These are phyloP conservation scores for Leptographium radiaticola DNA, from an alignment of 2,329 filamentous ascomycete genomes.

Conservation along the genomic window DNA sequence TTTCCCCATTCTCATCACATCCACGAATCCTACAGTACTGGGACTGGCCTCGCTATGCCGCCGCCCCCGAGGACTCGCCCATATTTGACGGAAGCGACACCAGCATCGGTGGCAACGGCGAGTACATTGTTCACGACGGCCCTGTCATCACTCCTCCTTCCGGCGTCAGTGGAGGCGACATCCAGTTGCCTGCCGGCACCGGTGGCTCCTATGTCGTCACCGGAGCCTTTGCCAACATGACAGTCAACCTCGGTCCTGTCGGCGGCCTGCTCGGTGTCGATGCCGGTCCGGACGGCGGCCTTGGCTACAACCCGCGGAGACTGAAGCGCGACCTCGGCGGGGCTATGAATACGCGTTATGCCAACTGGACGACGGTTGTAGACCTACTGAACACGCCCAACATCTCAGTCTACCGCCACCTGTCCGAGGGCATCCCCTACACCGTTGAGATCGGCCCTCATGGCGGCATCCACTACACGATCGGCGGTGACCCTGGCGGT, in stretches of 20 bases:
- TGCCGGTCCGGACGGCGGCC: slow-evolving; percentile 14
- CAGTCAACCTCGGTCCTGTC: slow-evolving; percentile 21
- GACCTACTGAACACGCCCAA: slow-evolving; percentile 19
- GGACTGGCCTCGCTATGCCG: slow-evolving; percentile 34
- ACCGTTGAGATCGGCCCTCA: slow-evolving; percentile 18
- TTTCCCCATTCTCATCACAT: too few relatives aligned
- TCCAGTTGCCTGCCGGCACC: slow-evolving; percentile 22
- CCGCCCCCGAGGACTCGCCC: slow-evolving; percentile 29
- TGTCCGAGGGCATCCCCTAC: slow-evolving; percentile 21
- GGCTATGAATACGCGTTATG: slow-evolving; percentile 18
- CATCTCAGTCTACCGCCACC: slow-evolving; percentile 20
- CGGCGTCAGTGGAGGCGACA: slow-evolving; percentile 14
- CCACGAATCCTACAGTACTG: too few relatives aligned
- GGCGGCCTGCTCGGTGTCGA: slow-evolving; percentile 10
- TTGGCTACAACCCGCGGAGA: slow-evolving; percentile 23
- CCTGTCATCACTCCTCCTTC: slow-evolving; percentile 17
- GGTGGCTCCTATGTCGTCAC: slow-evolving; percentile 38
- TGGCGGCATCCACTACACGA: slow-evolving; percentile 18
- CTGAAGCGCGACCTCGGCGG: slow-evolving; percentile 18
- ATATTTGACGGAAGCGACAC: slow-evolving; percentile 37
- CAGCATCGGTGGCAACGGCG: slow-evolving; percentile 32
- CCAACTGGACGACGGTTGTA: slow-evolving; percentile 17
- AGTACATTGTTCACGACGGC: slow-evolving; percentile 18
- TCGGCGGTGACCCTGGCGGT: slow-evolving; percentile 21
- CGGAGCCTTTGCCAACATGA: slow-evolving; percentile 29